Evolutionary conservation across 306 rosid genomes (phyloP), one percentile per base, ranked within the genome.

Genomic region (Prosopis cineraria): DNA sequence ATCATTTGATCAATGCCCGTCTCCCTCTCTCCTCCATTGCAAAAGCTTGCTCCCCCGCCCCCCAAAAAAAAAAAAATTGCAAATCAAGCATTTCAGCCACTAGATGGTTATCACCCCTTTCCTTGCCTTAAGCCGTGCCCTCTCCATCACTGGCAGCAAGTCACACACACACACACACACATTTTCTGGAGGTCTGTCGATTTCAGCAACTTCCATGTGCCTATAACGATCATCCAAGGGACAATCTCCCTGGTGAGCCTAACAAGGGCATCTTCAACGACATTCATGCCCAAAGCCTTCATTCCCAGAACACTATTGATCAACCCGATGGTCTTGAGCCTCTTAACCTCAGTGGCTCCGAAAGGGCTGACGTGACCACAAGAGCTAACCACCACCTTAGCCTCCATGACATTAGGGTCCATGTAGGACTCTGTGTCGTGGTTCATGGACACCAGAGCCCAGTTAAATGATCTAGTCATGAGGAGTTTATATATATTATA

Each of bases 381-480:
- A 1, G 94, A 88, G 88, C 91, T 90, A 22, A 90, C 90, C 25
- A 88, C 91, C 12, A 88, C 86, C 89, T 88, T 90, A n/a, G 94
- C 91, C 85, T 90, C 94, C 94, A 90, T 90, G 9, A 90, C 91
- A 7, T 88, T 90, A 1, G 94, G 94, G 85, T 90, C 94, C 94
- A 90, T 90, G 85, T 91, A 90, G 0, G 90, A 90, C 63, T 90
- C 91, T 0, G 91, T 90, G 81, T 90, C 90, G 0, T 90, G 94
- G 82, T 90, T 90, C 91, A 80, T 82, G 3, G 94, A 87, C 12
- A 90, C 94, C 70, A 90, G 43, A 1, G 94, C 87, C 94, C 94
- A 90, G 81, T 88, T 90, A 52, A n/a, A n/a, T n/a, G n/a, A n/a
- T n/a, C n/a, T n/a, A n/a, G n/a, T n/a, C n/a, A n/a, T n/a, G n/a